These are phyloP conservation scores for Naganishia randhawae DNA, from an alignment of 768 basidiomycete genomes.

Conservation along the genomic window DNA sequence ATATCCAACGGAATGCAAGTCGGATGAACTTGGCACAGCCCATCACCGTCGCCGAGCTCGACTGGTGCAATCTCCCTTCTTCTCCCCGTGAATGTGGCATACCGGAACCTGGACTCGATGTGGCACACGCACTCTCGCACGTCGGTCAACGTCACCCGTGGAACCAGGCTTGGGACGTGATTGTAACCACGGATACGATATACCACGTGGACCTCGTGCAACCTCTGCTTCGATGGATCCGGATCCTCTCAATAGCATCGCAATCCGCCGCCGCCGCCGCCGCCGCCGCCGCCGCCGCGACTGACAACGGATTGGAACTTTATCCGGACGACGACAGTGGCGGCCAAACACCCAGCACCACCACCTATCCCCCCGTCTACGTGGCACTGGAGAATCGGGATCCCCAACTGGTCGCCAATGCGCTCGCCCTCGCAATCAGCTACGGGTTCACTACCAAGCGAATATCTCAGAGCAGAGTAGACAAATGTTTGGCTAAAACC, in stretches of 20 bases:
- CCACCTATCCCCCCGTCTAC: slow-evolving; percentile 56
- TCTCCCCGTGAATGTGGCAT: neutral
- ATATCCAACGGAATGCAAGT: slow-evolving; percentile 54
- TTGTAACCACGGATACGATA: slow-evolving; percentile 78
- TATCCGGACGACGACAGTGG: neutral
- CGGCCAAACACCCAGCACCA: neutral
- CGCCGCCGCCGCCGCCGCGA: too few relatives aligned
- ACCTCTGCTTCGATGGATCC: slow-evolving; percentile 69
- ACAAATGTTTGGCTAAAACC: slow-evolving; percentile 61
- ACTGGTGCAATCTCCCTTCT: slow-evolving; percentile 9
- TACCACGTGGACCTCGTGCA: slow-evolving; percentile 62
- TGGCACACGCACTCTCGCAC: neutral
- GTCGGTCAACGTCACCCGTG: slow-evolving; percentile 44
- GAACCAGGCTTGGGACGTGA: slow-evolving; percentile 66
- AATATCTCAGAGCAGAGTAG: slow-evolving; percentile 61
- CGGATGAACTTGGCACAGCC: slow-evolving; percentile 10
- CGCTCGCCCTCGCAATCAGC: slow-evolving; percentile 59
- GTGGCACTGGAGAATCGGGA: slow-evolving; percentile 76
- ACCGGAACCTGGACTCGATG: neutral
- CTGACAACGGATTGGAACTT: neutral
- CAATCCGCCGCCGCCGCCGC: too few relatives aligned
- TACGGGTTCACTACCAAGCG: slow-evolving; percentile 60
- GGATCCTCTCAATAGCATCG: slow-evolving; percentile 34
- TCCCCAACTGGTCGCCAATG: slow-evolving; percentile 60
- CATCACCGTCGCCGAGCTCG: slow-evolving; percentile 2